Conservation (phyloP, 2,329 filamentous ascomycete species). For the Curvularia eragrostidis region DNA sequence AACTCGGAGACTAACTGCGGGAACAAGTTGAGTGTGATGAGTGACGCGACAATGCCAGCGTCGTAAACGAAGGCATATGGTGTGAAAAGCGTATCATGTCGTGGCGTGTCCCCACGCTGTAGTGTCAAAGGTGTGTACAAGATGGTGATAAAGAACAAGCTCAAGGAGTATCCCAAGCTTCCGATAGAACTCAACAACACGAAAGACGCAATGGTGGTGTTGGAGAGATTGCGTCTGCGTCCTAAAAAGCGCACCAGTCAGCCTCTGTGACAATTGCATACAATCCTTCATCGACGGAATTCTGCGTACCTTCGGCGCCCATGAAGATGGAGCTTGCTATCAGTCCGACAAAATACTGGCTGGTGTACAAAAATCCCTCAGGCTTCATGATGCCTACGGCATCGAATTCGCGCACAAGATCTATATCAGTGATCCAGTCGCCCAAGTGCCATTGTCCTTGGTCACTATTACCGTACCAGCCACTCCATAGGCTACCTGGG, state of each 20-base stretch:
- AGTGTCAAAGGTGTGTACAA: conserved; percentile 63
- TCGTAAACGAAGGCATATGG: conserved; percentile 46
- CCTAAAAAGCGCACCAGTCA: conserved; percentile 36
- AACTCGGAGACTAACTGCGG: conserved; percentile 34
- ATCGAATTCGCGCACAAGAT: conserved; percentile 61
- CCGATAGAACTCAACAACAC: conserved; percentile 66
- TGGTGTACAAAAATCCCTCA: conserved; percentile 67
- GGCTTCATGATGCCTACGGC: conserved; percentile 63
- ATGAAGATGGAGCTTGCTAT: conserved; percentile 65
- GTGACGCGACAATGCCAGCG: conserved; percentile 55
- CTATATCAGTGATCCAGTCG: conserved; percentile 62
- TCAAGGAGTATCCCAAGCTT: conserved; percentile 67
- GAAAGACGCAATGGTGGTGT: conserved; percentile 60
- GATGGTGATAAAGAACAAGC: conserved; percentile 67
- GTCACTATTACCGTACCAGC: conserved; percentile 50
- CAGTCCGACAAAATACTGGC: conserved; percentile 64
- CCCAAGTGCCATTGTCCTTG: conserved; percentile 50
- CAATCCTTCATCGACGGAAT: not conserved
- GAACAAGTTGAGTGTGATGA: conserved; percentile 55
- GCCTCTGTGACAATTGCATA: not conserved
- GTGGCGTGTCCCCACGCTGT: conserved; percentile 38
- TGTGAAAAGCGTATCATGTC: conserved; percentile 43
- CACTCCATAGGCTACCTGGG: conserved; percentile 51
- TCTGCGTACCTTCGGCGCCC: conserved; percentile 60
- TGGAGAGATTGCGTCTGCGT: conserved; percentile 62